Evolutionary conservation across 116 monocot genomes (phyloP).

Genomic region (Posidonia oceanica): DNA sequence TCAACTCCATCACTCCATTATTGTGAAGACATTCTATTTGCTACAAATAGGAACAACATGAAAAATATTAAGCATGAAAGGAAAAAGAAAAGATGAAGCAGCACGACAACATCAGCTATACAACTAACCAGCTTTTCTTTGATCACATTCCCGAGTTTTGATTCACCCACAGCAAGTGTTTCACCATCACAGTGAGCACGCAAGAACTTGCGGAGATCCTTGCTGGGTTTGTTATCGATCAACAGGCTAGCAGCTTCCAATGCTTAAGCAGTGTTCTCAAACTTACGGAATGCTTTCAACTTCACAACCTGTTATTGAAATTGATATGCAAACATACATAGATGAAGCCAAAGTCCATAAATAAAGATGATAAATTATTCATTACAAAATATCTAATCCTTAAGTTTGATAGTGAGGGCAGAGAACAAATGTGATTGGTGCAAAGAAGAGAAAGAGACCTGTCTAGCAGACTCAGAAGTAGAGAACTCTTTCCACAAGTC

Average conservation of each 20-base stretch:
- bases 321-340: neutral
- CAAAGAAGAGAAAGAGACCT: constrained; percentile 22
- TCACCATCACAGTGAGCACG: constrained; percentile 73
- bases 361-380: too few relatives aligned
- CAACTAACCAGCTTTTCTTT: constrained; percentile 77
- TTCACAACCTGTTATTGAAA: constrained; percentile 49
- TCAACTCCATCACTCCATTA: constrained; percentile 84
- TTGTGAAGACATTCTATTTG: constrained; percentile 89
- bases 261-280: constrained; percentile 90
- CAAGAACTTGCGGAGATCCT: constrained; percentile 77
- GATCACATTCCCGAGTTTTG: constrained; percentile 86
- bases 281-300: constrained; percentile 84
- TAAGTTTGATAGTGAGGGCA: too few relatives aligned
- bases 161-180: constrained; percentile 79
- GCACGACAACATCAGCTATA: neutral
- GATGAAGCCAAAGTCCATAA: too few relatives aligned
- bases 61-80: neutral
- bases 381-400: too few relatives aligned
- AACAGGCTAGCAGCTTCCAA: constrained; percentile 55
- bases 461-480: constrained; percentile 49
- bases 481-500: constrained; percentile 76
- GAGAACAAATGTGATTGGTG: too few relatives aligned
- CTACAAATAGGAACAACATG: constrained; percentile 14
- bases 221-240: constrained; percentile 88
- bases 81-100: neutral